These are phyloP conservation scores for Vitrella brassicaformis DNA, from an alignment of 73 alveolate genomes.

Conservation along the genomic window DNA sequence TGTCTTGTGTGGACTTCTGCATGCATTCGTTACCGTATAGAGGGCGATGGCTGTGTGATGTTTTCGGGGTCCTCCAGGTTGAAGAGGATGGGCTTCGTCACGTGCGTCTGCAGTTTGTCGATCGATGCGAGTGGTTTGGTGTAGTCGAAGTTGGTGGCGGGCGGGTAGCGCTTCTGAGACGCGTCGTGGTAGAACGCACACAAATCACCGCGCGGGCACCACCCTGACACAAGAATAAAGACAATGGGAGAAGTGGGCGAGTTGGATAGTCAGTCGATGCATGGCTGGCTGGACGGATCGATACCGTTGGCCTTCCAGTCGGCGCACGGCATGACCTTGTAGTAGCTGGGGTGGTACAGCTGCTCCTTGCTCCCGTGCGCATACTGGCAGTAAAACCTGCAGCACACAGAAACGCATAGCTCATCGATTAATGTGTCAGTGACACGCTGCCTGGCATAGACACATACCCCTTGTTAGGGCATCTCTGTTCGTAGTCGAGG, in stretches of 20 bases:
- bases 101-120: no score
- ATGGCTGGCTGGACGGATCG: neutral
- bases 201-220: conserved; percentile 17
- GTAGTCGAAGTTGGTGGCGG: no score
- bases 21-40: no score
- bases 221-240: neutral
- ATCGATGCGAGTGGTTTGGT: no score
- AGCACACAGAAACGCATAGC: neutral
- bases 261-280: neutral
- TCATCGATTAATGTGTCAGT: neutral
- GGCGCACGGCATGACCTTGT: conserved; percentile 20
- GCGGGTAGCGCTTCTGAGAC: conserved; percentile 22
- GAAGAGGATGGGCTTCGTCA: no score
- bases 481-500: conserved; percentile 17
- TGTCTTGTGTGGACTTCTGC: no score
- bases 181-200: conserved; percentile 35
- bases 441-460: neutral
- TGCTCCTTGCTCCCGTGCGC: conserved; percentile 32
- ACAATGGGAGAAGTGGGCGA: neutral
- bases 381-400: conserved; percentile 8
- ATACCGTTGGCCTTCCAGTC: conserved; percentile 13
- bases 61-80: no score
- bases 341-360: conserved; percentile 26
- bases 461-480: conserved; percentile 3
- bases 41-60: no score